phyloP scores from a whole-genome alignment of 1,284 basidiomycete genomes.

The Fomitopsis betulina region DNA sequence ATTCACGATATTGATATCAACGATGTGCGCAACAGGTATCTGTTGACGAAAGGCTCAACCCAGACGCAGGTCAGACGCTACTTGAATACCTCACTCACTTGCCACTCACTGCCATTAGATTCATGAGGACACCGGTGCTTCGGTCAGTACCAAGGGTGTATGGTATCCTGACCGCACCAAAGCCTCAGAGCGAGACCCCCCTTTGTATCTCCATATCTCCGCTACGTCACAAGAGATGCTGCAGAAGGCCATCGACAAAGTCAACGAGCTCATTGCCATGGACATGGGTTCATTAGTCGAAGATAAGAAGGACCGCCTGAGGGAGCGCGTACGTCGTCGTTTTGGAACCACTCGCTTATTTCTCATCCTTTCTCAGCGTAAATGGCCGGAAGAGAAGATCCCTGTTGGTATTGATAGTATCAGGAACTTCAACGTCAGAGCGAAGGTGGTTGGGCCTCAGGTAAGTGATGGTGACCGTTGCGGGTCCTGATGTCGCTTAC shows the following conservation, averaged over 20 bases:
- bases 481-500: neutral
- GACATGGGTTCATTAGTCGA: conserved; percentile 89
- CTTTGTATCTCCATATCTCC: conserved; percentile 91
- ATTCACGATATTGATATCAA: conserved; percentile 96
- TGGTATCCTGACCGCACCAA: conserved; percentile 93
- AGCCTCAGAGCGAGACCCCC: conserved; percentile 89
- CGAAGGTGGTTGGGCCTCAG: conserved; percentile 94
- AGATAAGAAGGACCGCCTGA: conserved; percentile 66
- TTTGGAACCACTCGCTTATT: neutral
- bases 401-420: conserved; percentile 85
- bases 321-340: conserved; percentile 48
- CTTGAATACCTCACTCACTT: neutral
- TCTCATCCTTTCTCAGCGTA: conserved; percentile 47
- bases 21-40: conserved; percentile 92
- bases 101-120: conserved; percentile 47
- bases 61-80: conserved; percentile 72
- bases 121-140: conserved; percentile 85
- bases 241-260: conserved; percentile 75
- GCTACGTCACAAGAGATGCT: conserved; percentile 79
- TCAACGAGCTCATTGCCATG: conserved; percentile 82
- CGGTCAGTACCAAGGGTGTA: conserved; percentile 85
- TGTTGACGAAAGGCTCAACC: conserved; percentile 91
- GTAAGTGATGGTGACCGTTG: conserved; percentile 39
- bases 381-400: conserved; percentile 96
- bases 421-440: conserved; percentile 95